phyloP scores from a whole-genome alignment of 305 asterid genomes.

The Fraxinus velutina region DNA sequence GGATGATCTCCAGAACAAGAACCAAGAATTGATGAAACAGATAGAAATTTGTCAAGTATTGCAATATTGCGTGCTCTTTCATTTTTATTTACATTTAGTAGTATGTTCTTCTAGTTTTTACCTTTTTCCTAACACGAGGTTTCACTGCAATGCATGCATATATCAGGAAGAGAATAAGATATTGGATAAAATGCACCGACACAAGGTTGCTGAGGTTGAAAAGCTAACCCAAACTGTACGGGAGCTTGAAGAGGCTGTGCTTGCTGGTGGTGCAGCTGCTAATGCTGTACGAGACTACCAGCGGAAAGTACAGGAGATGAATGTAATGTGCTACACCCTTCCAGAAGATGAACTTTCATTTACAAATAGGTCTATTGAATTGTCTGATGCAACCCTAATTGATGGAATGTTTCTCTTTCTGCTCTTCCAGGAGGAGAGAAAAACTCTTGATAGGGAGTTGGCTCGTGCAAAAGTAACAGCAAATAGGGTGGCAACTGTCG shows the following conservation, averaged over 20 bases:
- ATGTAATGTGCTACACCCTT: slow-evolving; percentile 47
- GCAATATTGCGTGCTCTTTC: slow-evolving; percentile 1
- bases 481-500: slow-evolving; percentile 96
- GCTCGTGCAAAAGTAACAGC: slow-evolving; percentile 99
- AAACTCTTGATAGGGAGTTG: slow-evolving; percentile 93
- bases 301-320: slow-evolving; percentile 99
- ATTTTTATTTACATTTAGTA: not conserved
- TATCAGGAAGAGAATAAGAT: slow-evolving; percentile 95
- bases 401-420: slow-evolving; percentile 13
- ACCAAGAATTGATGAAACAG: slow-evolving; percentile 98
- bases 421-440: slow-evolving; percentile 77
- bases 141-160: slow-evolving; percentile 3
- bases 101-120: not conserved
- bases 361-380: slow-evolving; percentile 8
- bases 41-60: slow-evolving; percentile 96
- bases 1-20: slow-evolving; percentile 97
- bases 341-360: not conserved
- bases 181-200: slow-evolving; percentile 90
- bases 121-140: not conserved
- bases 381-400: slow-evolving; percentile 13
- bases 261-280: slow-evolving; percentile 99
- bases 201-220: slow-evolving; percentile 98
- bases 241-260: slow-evolving; percentile 99
- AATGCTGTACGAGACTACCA: slow-evolving; percentile 99
- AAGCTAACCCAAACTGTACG: slow-evolving; percentile 96